Evolutionary conservation across 306 rosid species (phyloP).

Genomic region (Glycyrrhiza uralensis): DNA sequence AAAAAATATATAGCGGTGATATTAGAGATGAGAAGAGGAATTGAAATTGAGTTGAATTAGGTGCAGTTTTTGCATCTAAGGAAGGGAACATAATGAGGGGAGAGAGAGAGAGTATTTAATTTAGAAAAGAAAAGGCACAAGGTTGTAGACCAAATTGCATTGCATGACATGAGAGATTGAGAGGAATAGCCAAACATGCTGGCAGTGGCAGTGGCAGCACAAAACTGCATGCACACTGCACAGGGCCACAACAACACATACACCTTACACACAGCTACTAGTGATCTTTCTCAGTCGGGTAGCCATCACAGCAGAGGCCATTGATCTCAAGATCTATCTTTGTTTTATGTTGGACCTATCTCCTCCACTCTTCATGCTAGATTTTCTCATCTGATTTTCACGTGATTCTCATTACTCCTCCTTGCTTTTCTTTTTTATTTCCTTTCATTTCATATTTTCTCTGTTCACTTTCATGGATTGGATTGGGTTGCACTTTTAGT

Average conservation of each 20-base stretch:
- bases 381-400: too few relatives aligned
- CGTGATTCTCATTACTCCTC: constrained; percentile 47
- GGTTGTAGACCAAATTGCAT: neutral
- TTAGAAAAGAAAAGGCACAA: neutral
- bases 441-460: too few relatives aligned
- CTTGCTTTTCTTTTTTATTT: neutral
- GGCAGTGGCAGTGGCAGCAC: neutral
- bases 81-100: constrained; percentile 25
- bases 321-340: constrained; percentile 40
- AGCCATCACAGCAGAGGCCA: constrained; percentile 36
- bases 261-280: neutral
- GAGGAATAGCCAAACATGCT: constrained; percentile 29
- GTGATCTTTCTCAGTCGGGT: constrained; percentile 45
- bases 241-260: neutral
- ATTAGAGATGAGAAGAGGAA: neutral
- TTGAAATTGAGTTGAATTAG: neutral
- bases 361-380: neutral
- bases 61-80: constrained; percentile 21
- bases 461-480: neutral
- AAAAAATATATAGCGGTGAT: neutral
- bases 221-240: too few relatives aligned
- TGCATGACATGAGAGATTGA: constrained; percentile 11
- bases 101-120: neutral
- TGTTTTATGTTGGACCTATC: constrained; percentile 19
- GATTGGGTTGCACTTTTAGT: neutral